Conservation (phyloP, 2,329 filamentous ascomycete genomes). For the Coleophoma cylindrospora region DNA sequence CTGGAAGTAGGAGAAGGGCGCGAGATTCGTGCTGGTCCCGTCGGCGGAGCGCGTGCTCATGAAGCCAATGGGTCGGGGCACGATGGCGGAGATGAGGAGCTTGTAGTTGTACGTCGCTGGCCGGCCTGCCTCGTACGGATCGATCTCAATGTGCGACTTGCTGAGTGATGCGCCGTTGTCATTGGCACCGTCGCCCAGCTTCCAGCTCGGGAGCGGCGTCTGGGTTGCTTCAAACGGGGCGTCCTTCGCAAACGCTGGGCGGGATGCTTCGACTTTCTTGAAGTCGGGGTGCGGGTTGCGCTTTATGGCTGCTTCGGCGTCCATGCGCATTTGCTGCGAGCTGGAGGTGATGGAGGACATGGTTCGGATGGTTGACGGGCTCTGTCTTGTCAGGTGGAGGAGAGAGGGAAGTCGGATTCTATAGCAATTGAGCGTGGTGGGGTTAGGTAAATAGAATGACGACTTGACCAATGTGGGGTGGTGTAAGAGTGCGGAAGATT, state of each 20-base stretch:
- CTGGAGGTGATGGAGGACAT: neutral
- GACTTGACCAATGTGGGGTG: no score
- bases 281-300: slow-evolving; percentile 73
- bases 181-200: slow-evolving; percentile 62
- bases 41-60: slow-evolving; percentile 52
- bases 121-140: slow-evolving; percentile 71
- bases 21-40: slow-evolving; percentile 67
- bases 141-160: slow-evolving; percentile 65
- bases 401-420: neutral
- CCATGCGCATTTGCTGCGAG: slow-evolving; percentile 5
- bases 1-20: slow-evolving; percentile 84
- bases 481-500: no score
- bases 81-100: slow-evolving; percentile 76
- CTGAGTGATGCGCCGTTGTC: slow-evolving; percentile 38
- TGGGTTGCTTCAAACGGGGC: slow-evolving; percentile 52
- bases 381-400: neutral
- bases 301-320: slow-evolving; percentile 32
- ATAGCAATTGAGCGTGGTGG: neutral
- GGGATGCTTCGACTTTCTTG: slow-evolving; percentile 62
- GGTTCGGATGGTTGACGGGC: neutral
- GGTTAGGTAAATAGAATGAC: no score
- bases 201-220: slow-evolving; percentile 61
- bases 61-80: slow-evolving; percentile 75
- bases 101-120: slow-evolving; percentile 78
- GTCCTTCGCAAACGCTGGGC: slow-evolving; percentile 52